Base-by-base conservation (phyloP, 2,329 filamentous ascomycete species). In the Metarhizium robertsii region DNA sequence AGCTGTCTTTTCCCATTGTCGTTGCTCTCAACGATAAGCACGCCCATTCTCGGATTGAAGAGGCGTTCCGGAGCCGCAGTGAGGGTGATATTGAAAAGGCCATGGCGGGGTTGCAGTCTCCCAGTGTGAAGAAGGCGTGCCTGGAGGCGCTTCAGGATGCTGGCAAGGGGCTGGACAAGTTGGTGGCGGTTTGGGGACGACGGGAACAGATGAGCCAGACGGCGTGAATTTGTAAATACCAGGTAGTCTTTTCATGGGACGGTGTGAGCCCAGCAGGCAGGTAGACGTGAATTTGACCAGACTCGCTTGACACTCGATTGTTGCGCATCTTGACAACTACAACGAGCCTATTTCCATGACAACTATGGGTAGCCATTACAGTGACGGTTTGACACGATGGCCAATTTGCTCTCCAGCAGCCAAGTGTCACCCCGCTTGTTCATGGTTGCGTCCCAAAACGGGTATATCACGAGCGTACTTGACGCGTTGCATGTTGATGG, bases 1-100 rank as follows among this genome's bases (percentile, higher is more conserved):
- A 60, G 13, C 18, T 60, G 20, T 58, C 58, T 0, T 60, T 53
- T 32, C 58, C 58, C 14, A 53, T 60, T 30, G 58, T 60, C 40
- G 49, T 60, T 7, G 58, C 58, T 20, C 58, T 60, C 40, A 57
- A 57, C 36, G 55, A 60, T 10, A 14, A 54, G 1, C 47, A 14
- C 18, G 38, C 43, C 20, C 18, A 47, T 1, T 18, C 48, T 8
- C 30, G 52, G 1, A 55, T 60, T 51, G 36, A 50, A 29, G 46
- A 32, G 46, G 58, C 56, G 4, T 50, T 60, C 16, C 29, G 43
- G 32, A 55, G 52, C 38, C 50, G 30, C 11, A 18, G 25, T 6
- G 50, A 53, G n/a, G 40, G 20, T 11, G 56, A 58, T n/a, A 51
- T 60, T 13, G 50, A 55, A 14, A 32, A 42, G 7, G 58, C 58